phyloP scores from a whole-genome alignment of 192 early-diverging fungal species.

The Rhizoclosmatium globosum region DNA sequence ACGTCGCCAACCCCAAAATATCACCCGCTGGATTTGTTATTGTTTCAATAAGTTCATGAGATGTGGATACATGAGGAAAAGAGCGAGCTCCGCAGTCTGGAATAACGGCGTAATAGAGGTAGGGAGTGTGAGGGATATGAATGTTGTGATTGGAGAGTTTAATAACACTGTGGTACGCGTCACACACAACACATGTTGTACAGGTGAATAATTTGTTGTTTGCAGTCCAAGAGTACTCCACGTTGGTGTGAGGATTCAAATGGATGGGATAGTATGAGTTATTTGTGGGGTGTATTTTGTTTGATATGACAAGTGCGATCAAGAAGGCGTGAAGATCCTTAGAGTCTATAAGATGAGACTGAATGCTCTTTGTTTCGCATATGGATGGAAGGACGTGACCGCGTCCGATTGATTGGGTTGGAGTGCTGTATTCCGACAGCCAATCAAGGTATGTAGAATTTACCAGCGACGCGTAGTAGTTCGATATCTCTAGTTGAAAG shows the following conservation, averaged over 20 bases:
- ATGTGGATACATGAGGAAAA: background rate
- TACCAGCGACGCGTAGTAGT: conserved; percentile 9
- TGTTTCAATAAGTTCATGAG: background rate
- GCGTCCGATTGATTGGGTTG: conserved; percentile 26
- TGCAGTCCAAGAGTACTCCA: background rate
- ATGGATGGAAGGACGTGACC: background rate
- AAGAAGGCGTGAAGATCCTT: background rate
- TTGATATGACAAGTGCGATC: background rate
- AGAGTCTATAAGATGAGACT: background rate
- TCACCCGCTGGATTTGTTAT: background rate
- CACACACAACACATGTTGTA: background rate
- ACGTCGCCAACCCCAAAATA: background rate
- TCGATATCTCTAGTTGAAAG: background rate
- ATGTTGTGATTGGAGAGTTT: background rate
- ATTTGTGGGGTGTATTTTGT: background rate
- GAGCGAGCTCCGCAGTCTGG: background rate
- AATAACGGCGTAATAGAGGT: background rate
- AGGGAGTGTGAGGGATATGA: background rate
- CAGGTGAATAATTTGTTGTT: background rate
- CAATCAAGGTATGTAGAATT: conserved; percentile 23
- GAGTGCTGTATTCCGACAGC: conserved; percentile 27
- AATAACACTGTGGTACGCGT: background rate
- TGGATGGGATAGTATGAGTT: background rate
- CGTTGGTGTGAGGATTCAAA: background rate
- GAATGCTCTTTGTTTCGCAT: background rate